These are phyloP conservation scores for Hordeum marinum DNA, from an alignment of 176 grass and related monocot species.

Conservation along the genomic window DNA sequence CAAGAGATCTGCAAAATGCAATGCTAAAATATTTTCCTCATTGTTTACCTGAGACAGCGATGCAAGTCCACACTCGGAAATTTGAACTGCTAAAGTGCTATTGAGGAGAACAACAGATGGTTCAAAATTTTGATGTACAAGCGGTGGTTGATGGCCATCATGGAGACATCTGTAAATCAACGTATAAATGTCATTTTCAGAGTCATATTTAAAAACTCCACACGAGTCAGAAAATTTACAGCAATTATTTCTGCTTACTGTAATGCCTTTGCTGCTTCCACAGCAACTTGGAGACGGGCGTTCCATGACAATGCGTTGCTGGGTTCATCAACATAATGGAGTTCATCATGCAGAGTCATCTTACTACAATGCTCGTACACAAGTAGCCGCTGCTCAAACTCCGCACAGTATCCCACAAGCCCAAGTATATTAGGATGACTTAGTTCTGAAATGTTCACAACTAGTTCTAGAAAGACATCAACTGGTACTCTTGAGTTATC, in stretches of 20 bases:
- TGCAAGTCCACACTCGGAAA: conserved; percentile 79
- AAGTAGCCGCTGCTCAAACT: conserved; percentile 86
- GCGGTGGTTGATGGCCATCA: conserved; percentile 56
- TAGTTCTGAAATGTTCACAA: conserved; percentile 71
- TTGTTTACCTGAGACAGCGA: conserved; percentile 61
- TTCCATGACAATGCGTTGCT: conserved; percentile 70
- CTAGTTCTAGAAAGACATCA: conserved; percentile 78
- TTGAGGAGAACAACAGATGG: conserved; percentile 76
- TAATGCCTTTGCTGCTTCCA: conserved; percentile 84
- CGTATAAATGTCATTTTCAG: conserved; percentile 12
- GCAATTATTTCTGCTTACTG: conserved; percentile 56
- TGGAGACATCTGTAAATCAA: conserved; percentile 82
- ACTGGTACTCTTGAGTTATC: conserved; percentile 63
- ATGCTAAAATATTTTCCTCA: not conserved
- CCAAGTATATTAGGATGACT: conserved; percentile 70
- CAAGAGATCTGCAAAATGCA: not conserved
- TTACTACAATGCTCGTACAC: conserved; percentile 80
- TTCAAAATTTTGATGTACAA: conserved; percentile 88
- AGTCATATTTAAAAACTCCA: conserved; percentile 13
- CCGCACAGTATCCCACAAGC: conserved; percentile 91
- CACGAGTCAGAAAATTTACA: not conserved
- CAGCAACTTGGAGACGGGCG: conserved; percentile 68
- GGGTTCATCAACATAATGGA: conserved; percentile 65
- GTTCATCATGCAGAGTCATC: conserved; percentile 80
- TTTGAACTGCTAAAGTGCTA: conserved; percentile 57